Conservation (phyloP, 352 stramenopile species). For the Phytophthora idaei region DNA sequence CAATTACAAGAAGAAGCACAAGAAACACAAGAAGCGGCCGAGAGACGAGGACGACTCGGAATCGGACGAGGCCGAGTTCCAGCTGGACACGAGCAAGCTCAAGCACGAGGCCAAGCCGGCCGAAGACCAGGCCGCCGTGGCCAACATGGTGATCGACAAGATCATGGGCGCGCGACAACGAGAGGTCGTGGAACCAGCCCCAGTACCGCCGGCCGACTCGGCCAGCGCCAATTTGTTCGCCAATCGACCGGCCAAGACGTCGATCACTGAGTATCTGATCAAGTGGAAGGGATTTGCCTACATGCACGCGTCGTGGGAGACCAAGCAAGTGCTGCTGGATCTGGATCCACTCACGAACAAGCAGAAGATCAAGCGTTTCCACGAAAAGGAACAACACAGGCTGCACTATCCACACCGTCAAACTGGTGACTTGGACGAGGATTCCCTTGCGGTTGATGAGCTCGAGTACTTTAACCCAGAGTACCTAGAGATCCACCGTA, state of each 20-base stretch:
- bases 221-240: constrained; percentile 49
- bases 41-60: constrained; percentile 41
- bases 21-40: constrained; percentile 34
- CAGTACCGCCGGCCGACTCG: constrained; percentile 24
- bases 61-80: constrained; percentile 53
- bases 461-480: constrained; percentile 91
- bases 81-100: constrained; percentile 40
- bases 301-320: constrained; percentile 89
- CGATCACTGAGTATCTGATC: constrained; percentile 85
- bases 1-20: constrained; percentile 41
- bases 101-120: constrained; percentile 29
- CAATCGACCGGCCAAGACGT: constrained; percentile 38
- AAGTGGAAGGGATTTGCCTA: constrained; percentile 93
- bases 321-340: constrained; percentile 68
- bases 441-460: constrained; percentile 50
- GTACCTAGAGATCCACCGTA: constrained; percentile 89
- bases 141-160: constrained; percentile 88
- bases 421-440: constrained; percentile 41
- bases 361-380: constrained; percentile 86
- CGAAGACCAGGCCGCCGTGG: constrained; percentile 4
- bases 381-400: constrained; percentile 76
- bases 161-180: constrained; percentile 82
- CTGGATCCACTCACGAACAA: constrained; percentile 88
- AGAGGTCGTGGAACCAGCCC: constrained; percentile 40
- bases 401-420: constrained; percentile 54